phyloP scores from a whole-genome alignment of 2,329 filamentous ascomycete genomes.

The Alternaria ethzedia region DNA sequence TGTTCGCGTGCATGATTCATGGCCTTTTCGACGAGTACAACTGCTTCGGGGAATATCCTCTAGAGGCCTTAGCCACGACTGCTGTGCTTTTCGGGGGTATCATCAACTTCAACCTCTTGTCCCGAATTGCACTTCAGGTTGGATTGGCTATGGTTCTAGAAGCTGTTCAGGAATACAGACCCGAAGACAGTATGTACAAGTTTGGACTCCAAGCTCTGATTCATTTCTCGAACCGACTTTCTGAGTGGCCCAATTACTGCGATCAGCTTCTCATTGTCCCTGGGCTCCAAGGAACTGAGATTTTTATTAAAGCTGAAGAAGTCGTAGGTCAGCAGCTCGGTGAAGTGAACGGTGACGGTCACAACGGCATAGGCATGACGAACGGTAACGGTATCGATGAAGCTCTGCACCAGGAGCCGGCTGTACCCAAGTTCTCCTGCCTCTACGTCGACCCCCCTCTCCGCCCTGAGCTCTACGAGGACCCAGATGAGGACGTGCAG shows the following conservation, averaged over 20 bases:
- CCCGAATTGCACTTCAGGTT: conserved; percentile 87
- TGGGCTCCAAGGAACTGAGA: conserved; percentile 81
- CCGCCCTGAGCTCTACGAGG: conserved; percentile 71
- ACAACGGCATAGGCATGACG: conserved; percentile 60
- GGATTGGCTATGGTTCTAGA: conserved; percentile 98
- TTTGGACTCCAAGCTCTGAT: conserved; percentile 95
- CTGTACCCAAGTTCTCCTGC: conserved; percentile 75
- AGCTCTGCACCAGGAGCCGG: conserved; percentile 63
- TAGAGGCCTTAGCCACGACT: conserved; percentile 94
- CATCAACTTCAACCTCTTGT: conserved; percentile 90
- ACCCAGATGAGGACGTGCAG: conserved; percentile 83
- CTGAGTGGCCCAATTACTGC: conserved; percentile 96
- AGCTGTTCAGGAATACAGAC: conserved; percentile 82
- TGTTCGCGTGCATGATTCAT: conserved; percentile 98
- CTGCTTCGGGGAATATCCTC: conserved; percentile 92
- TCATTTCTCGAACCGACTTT: conserved; percentile 80
- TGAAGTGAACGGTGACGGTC: conserved; percentile 58
- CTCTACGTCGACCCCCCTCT: conserved; percentile 76
- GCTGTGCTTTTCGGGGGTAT: conserved; percentile 96
- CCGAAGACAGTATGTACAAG: conserved; percentile 93
- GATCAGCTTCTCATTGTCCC: conserved; percentile 82
- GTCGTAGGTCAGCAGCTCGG: conserved; percentile 72
- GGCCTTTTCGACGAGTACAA: conserved; percentile 96
- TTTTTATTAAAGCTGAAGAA: conserved; percentile 81
- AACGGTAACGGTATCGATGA: conserved; percentile 75